phyloP scores from a whole-genome alignment of 305 asterid genomes.

The Euphrasia arctica region DNA sequence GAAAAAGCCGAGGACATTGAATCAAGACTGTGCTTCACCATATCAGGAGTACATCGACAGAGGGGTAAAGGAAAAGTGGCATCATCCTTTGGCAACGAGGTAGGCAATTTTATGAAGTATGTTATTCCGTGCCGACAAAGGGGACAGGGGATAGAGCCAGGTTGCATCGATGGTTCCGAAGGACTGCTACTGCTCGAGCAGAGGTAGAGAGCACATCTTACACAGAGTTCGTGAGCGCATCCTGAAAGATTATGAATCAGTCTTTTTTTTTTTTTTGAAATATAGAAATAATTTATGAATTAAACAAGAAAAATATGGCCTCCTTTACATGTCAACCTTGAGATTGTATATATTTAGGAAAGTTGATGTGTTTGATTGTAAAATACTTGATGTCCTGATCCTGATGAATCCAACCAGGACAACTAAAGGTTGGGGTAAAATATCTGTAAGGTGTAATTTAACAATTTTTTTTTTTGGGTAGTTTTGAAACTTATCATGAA shows the following conservation, averaged over 20 bases:
- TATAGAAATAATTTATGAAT: neutral
- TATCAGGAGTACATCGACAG: conserved; percentile 56
- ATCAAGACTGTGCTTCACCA: conserved; percentile 17
- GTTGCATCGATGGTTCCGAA: conserved; percentile 37
- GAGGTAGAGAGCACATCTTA: conserved; percentile 65
- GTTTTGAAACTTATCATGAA: neutral
- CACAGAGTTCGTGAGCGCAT: conserved; percentile 62
- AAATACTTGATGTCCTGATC: too few relatives aligned
- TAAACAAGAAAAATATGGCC: neutral
- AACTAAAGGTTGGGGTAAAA: neutral
- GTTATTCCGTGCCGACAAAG: conserved; percentile 72
- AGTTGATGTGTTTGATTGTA: too few relatives aligned
- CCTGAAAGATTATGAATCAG: conserved; percentile 36
- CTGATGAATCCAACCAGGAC: too few relatives aligned
- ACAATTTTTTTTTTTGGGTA: neutral
- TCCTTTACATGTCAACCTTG: too few relatives aligned
- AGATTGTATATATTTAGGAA: too few relatives aligned
- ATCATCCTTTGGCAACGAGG: conserved; percentile 49
- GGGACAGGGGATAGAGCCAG: conserved; percentile 85
- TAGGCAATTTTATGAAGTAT: conserved; percentile 53
- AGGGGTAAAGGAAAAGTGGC: conserved; percentile 45
- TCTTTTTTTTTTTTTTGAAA: too few relatives aligned
- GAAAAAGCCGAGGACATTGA: conserved; percentile 56
- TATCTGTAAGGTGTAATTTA: neutral
- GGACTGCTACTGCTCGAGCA: conserved; percentile 60